These are phyloP conservation scores for Xanthoconium purpureum DNA, from an alignment of 768 basidiomycete genomes.

Conservation along the genomic window DNA sequence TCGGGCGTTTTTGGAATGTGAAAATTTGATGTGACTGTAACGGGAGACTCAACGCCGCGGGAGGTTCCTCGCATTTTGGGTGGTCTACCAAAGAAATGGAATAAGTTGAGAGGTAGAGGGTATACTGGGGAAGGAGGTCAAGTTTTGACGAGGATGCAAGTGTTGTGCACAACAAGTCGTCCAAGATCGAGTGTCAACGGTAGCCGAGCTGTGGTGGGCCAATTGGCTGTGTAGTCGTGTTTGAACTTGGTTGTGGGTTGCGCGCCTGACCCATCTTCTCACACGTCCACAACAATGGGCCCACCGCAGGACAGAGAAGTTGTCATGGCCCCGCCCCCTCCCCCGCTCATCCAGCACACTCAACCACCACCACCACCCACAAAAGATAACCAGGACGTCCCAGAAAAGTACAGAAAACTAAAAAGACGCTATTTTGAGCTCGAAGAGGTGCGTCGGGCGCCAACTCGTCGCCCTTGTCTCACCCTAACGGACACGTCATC, in stretches of 20 bases:
- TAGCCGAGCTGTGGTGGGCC: conserved; percentile 11
- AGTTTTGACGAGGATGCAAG: too few relatives aligned
- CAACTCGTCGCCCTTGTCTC: background rate
- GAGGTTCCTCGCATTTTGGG: conserved; percentile 2
- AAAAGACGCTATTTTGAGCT: conserved; percentile 67
- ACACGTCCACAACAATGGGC: conserved; percentile 36
- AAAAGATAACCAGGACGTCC: conserved; percentile 45
- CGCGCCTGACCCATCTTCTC: conserved; percentile 28
- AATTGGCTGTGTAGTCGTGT: conserved; percentile 32
- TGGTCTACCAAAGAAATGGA: background rate
- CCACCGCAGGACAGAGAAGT: conserved; percentile 46
- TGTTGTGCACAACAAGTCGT: background rate
- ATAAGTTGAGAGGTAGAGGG: too few relatives aligned
- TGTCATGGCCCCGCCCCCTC: conserved; percentile 49
- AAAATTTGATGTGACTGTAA: conserved; percentile 20
- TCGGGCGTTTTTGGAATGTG: conserved; percentile 21
- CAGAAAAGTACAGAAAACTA: conserved; percentile 62
- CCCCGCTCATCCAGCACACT: conserved; percentile 32
- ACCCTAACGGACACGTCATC: conserved; percentile 4
- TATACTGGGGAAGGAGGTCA: too few relatives aligned
- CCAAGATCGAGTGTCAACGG: background rate
- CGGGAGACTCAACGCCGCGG: conserved; percentile 24
- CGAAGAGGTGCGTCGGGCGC: conserved; percentile 54
- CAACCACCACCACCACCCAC: conserved; percentile 24
- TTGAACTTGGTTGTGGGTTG: conserved; percentile 32